Conservation (phyloP, 2,329 filamentous ascomycete species). For the Aureobasidium leucospermi region DNA sequence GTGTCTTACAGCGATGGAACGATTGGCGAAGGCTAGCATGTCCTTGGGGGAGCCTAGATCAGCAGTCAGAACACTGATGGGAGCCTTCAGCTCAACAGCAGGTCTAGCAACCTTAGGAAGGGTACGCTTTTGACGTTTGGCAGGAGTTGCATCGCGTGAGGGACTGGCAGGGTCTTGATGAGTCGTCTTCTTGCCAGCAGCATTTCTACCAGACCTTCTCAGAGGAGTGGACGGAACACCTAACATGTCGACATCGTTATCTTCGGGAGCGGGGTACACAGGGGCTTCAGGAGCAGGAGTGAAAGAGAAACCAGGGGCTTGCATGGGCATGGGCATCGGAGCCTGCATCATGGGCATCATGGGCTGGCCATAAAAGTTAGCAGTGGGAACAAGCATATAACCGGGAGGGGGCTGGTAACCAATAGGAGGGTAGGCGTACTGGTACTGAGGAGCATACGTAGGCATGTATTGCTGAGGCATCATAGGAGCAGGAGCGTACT, state of each 20-base stretch:
- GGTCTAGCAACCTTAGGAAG: not conserved
- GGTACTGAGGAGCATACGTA: not conserved
- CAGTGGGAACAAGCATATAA: not conserved
- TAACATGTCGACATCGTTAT: not conserved
- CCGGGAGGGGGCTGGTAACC: not conserved
- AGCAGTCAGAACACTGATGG: not conserved
- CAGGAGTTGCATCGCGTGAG: not conserved
- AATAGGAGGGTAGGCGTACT: not conserved
- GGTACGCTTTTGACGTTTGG: not conserved
- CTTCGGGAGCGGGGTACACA: not conserved
- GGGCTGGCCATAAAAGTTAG: not conserved
- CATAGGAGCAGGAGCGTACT: not conserved
- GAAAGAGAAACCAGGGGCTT: not conserved
- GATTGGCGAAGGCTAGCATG: not conserved
- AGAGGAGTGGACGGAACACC: not conserved
- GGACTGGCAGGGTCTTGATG: not conserved
- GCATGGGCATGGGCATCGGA: not conserved
- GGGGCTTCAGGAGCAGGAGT: not conserved
- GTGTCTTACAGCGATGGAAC: not conserved
- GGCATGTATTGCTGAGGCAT: not conserved
- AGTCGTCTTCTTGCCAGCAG: not conserved
- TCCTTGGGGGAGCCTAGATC: not conserved
- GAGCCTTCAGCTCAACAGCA: not conserved
- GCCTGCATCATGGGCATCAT: slow-evolving; percentile 1
- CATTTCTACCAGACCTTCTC: not conserved